Base-by-base conservation (phyloP, 2,329 filamentous ascomycete genomes). In the Claviceps sp. region DNA sequence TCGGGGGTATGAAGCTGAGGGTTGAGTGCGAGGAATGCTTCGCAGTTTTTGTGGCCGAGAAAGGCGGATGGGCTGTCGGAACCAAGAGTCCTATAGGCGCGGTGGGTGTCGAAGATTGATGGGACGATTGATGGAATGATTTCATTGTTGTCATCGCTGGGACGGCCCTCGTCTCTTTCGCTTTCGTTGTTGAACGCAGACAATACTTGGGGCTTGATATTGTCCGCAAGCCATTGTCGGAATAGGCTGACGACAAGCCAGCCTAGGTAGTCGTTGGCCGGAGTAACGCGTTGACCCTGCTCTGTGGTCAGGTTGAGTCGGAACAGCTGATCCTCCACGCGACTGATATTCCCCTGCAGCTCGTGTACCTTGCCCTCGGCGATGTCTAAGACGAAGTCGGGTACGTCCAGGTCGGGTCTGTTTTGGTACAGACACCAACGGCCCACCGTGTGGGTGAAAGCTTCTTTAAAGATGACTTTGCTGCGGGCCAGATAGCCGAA, bases 231-330 rank as follows among this genome's bases (percentile, higher is more conserved):
- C 26, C 26, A 30, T 30, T 30, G 26, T 30, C 91, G 80, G 69
- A 95, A 97, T 14, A 95, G 73, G 43, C 82, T 87, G 48, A 95
- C 80, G 22, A 83, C 89, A 6, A 95, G 78, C 90, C 90, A 96
- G 68, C 95, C 89, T 19, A 95, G 74, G 65, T 90, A 95, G 51
- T 82, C 82, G 48, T 84, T 93, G 19, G 75, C 73, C 0, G 91
- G 91, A 3, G 77, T 84, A 45, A 95, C 86, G 51, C 89, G 80
- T 64, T 96, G 89, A 51, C 91, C 91, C 56, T 84, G 75, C 13
- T 84, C 26, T 30, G 26, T 30, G 26, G 26, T 10, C 26, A 30
- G 26, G 26, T 8, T 30, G 26, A 30, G 26, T 8, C 8, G 26
- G 8, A 30, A 30, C 26, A 30, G 26, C 26, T 30, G 26, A 30